Base-by-base conservation (phyloP, 352 stramenopile species). In the Phytophthora hibernalis region DNA sequence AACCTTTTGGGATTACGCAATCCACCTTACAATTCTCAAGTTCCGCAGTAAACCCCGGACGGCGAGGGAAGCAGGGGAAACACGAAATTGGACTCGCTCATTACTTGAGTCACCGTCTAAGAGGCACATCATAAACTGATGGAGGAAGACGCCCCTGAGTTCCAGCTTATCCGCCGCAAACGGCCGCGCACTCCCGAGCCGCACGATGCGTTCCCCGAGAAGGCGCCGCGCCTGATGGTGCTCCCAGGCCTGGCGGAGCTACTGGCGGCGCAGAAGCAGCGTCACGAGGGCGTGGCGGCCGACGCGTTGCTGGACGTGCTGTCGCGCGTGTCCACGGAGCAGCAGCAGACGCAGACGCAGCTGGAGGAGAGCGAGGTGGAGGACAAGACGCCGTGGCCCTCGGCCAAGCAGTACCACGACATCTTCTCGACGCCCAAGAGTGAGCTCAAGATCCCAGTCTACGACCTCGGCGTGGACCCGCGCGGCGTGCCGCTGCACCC, bases 331-430 rank as follows among this genome's bases (percentile, higher is more conserved):
- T 65, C 69, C 15, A 57, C 45, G 16, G 31, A 61, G 48, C 60
- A 74, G 52, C 16, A 65, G 31, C 22, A 51, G 18, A 33, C 63
- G 22, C 43, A 62, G 11, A 47, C 58, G 40, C 38, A 48, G 24
- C 38, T 44, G 31, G 64, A 80, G 22, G 76, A 83, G 40, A 58
- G 67, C 11, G 76, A 85, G 26, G 44, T 72, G 15, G 81, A 91
- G 33, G 83, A 91, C 72, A 91, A 91, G 76, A 89, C 82, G 7
- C 84, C 82, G n/a, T 91, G 82, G 84, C 84, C 82, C 18, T 90
- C 84, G 38, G 84, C 84, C 4, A 83, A 67, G 50, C 77, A 91
- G 57, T 91, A 92, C 73, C 65, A 78, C 52, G 68, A 81, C 37
- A 75, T 92, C 31, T 79, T 92, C 43, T 67, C 58, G 37, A 60